Evolutionary conservation across 768 basidiomycete species (phyloP), one percentile per base, ranked within the genome.

Genomic region (Mycena capillaripes): DNA sequence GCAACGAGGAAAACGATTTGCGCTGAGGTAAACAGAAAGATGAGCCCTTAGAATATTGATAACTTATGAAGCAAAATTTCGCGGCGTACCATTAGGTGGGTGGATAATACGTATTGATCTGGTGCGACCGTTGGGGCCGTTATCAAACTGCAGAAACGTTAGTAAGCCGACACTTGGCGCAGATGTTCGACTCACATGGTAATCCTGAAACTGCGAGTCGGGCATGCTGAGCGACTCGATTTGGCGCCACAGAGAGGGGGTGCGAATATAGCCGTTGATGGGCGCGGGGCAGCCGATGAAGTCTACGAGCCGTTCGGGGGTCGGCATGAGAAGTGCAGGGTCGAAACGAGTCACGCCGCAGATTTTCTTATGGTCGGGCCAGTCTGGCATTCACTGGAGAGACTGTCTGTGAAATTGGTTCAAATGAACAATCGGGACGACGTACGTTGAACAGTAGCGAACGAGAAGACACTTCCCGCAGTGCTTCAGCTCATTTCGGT

Each of bases 381-480:
- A 72, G 29, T 72, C 71, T 72, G 71, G 36, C 71, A 72, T 19
- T 34, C 53, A 6, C 71, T 72, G 40, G 9, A 38, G 25, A 52
- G 25, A 19, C 42, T 12, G 55, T 36, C 5, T 32, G 44, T 7
- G n/a, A 17, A 27, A 44, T 70, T 29, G n/a, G 59, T 21, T 17
- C 23, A 36, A 6, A 38, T 42, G 50, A 16, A 10, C 21, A 19
- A 21, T 23, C 4, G 40, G 14, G 29, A 19, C 30, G 21, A 19
- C 66, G 11, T 19, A 70, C 69, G 3, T 44, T 19, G 69, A 70
- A 34, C 69, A 70, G 23, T 70, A 69, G 29, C 68, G 32, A 16
- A 59, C 44, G 6, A 50, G 42, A 21, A 25, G 25, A 21, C 66
- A 67, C 17, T 29, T 19, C 14, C 55, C 44, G n/a, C 66, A 67